phyloP scores from a whole-genome alignment of 2,329 filamentous ascomycete species.

The Clathrospora elynae region DNA sequence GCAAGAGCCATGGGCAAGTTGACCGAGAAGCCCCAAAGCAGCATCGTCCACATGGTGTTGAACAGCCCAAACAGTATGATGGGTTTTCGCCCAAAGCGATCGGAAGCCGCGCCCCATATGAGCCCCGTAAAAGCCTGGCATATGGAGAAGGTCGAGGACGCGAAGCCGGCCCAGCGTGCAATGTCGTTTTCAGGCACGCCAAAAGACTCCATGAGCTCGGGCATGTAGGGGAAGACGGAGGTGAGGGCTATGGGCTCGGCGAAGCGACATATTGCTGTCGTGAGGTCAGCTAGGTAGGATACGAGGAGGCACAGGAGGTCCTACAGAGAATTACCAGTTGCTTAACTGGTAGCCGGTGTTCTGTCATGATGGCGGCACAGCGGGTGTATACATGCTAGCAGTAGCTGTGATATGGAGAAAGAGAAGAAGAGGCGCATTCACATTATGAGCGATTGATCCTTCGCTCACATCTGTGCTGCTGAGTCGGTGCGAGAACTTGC shows the following conservation, averaged over 20 bases:
- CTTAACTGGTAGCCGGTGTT: slow-evolving; percentile 47
- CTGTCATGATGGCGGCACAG: slow-evolving; percentile 38
- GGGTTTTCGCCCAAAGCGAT: slow-evolving; percentile 82
- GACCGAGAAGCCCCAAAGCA: slow-evolving; percentile 83
- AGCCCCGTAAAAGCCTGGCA: slow-evolving; percentile 80
- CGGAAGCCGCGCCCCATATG: slow-evolving; percentile 84
- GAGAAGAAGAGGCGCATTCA: slow-evolving; percentile 5
- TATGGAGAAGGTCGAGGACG: slow-evolving; percentile 81
- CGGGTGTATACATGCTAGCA: slow-evolving; percentile 14
- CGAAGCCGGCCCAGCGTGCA: slow-evolving; percentile 77
- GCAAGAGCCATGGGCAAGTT: slow-evolving; percentile 79
- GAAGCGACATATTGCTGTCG: slow-evolving; percentile 84
- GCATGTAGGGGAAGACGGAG: slow-evolving; percentile 90
- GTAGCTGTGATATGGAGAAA: background rate
- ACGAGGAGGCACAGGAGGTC: slow-evolving; percentile 1
- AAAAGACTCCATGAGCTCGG: slow-evolving; percentile 59
- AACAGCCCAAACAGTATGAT: slow-evolving; percentile 75
- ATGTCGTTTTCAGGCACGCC: slow-evolving; percentile 49
- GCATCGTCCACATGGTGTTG: slow-evolving; percentile 79
- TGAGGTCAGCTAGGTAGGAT: slow-evolving; percentile 9
- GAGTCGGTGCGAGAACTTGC: slow-evolving; percentile 12
- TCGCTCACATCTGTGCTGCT: slow-evolving; percentile 12
- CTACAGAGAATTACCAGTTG: slow-evolving; percentile 50
- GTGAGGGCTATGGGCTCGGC: slow-evolving; percentile 92
- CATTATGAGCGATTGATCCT: slow-evolving; percentile 4